Evolutionary conservation across 2,329 filamentous ascomycete genomes (phyloP), one percentile per base, ranked within the genome.

Genomic region (Ceratocystis papillata): DNA sequence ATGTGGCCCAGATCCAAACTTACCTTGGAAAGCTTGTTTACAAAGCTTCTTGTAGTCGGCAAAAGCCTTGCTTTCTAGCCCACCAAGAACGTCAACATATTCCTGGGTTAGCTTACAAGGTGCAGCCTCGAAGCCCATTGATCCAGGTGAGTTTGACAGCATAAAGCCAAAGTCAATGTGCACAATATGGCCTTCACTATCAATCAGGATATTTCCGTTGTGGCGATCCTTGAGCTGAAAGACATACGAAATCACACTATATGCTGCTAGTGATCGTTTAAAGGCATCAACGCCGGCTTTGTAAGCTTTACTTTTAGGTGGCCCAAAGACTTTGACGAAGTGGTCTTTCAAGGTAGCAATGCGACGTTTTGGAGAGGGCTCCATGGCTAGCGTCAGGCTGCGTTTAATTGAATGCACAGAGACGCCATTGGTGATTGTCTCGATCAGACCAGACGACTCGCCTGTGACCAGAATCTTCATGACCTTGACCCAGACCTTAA

Each of bases 151-250:
- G 74, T 94, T 94, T 60, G 88, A 92, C 44, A 94, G 79, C 88
- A 94, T 93, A 74, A 94, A 94, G 65, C 89, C 89, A 74, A 94
- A 94, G 75, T 94, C 89, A 68, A 94, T 94, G 73, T 94, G 89
- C 68, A 94, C 86, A 66, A 93, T 91, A 73, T 94, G 89, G 8
- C 89, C 89, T 74, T 90, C 87, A 71, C 88, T 90, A 74, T 93
- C 89, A 71, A 94, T 88, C 68, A 94, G 81, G 15, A 94, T 87
- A 72, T 94, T 94, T 65, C 89, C 89, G 73, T 94, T 94, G 74
- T 94, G 89, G 12, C 89, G 82, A 72, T 94, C 89, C 74, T 94
- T 94, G 68, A 94, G 83, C 75, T 94, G 89, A 65, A 94, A 79
- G 62, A 94, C 79, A 73, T 94, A 94, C 67, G 86, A 89, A 68